Base-by-base conservation (phyloP, 352 stramenopile species). In the Globisporangium uncinulatum region DNA sequence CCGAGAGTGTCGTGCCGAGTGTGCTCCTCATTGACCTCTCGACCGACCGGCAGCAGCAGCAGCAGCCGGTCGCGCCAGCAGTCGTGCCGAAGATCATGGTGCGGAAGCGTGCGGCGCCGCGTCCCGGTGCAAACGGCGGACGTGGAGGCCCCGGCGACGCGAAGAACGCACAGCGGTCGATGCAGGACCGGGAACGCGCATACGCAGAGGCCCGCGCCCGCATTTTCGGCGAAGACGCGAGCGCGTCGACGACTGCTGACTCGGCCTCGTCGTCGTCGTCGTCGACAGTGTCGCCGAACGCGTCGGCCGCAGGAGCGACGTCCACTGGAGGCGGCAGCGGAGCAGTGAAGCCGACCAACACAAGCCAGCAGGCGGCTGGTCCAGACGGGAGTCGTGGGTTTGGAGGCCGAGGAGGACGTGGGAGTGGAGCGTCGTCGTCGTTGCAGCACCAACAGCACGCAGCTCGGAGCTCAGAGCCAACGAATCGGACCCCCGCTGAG, bases 161-260 rank as follows among this genome's bases (percentile, higher is more conserved):
- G 17, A 92, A 76, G 50, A 73, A 73, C 36, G 73, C 77, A 46
- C 57, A 63, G 43, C 80, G 85, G 1, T 87, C 87, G 17, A 92
- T 98, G 45, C 77, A 94, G 60, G 94, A 98, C 68, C 94, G 90
- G 21, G 94, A 98, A 73, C 87, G 87, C 15, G 89, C 88, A 19
- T 98, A 98, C 62, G 94, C 92, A 6, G 94, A 98, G 65, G 92
- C 94, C 10, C 72, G 94, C 37, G 94, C 94, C n/a, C 79, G 94
- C 11, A 98, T 98, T 61, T 98, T 98, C 76, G 83, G 86, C 55
- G 76, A 89, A 52, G 79, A 85, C 24, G 73, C 45, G 4, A 64
- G 24, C 11, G 41, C 43, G 21, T 56, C 70, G n/a, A 34, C 45
- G 20, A 56, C 70, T 15, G 61, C 65, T 2, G 59, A 57, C 19